phyloP scores from a whole-genome alignment of 495 filamentous ascomycete species.

The Umbilicaria muhlenbergii region DNA sequence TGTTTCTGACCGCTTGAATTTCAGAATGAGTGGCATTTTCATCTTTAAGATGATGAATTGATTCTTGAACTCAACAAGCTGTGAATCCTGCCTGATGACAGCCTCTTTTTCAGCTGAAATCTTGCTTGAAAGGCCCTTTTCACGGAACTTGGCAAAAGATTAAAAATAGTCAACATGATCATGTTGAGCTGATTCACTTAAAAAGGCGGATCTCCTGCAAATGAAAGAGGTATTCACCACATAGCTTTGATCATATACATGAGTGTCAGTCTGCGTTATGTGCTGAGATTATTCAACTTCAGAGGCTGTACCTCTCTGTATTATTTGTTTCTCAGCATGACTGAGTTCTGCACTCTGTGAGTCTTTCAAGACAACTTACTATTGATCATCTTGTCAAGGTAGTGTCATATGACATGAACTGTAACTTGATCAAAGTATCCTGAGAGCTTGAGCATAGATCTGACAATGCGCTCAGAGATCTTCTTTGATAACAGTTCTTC shows the following conservation, averaged over 20 bases:
- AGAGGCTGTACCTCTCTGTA: conserved; percentile 2
- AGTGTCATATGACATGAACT: not conserved
- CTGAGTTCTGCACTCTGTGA: not conserved
- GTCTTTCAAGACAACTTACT: not conserved
- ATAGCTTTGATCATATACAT: conserved; percentile 3
- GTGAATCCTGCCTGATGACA: not conserved
- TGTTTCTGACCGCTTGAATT: not conserved
- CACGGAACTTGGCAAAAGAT: conserved; percentile 1
- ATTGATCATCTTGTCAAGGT: not conserved
- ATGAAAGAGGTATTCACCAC: conserved; percentile 1
- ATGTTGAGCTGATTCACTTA: not conserved
- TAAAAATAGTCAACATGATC: conserved; percentile 3
- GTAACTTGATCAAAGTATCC: conserved; percentile 1
- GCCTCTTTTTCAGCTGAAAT: conserved; percentile 1
- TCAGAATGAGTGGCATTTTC: not conserved
- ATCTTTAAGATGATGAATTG: not conserved
- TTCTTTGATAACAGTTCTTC: not conserved
- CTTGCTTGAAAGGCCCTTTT: conserved; percentile 2
- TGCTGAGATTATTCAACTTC: conserved; percentile 2
- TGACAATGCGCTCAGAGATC: not conserved
- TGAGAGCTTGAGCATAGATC: conserved; percentile 1
- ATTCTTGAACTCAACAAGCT: not conserved
- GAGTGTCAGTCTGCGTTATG: not conserved
- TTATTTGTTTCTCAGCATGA: not conserved
- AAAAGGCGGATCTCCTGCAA: not conserved